Conservation (phyloP, 2,329 filamentous ascomycete species). For the Alternaria brassicae region DNA sequence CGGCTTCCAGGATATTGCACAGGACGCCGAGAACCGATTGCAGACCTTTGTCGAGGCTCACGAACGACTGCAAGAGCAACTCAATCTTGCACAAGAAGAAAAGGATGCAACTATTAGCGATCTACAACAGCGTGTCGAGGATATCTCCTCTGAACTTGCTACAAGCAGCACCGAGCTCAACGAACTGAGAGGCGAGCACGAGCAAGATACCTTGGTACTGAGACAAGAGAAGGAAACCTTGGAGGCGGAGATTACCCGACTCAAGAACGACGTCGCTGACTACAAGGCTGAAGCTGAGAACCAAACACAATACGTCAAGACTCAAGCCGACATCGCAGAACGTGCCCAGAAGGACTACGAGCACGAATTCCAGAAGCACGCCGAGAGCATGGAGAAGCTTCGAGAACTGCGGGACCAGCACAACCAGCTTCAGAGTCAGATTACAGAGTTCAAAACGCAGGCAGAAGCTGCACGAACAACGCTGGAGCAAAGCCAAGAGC, state of each 20-base stretch:
- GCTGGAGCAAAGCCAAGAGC: constrained; percentile 80
- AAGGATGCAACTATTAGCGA: constrained; percentile 83
- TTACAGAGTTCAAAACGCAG: constrained; percentile 77
- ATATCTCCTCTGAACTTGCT: constrained; percentile 81
- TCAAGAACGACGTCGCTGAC: constrained; percentile 84
- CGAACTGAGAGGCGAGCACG: constrained; percentile 78
- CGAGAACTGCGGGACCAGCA: constrained; percentile 80
- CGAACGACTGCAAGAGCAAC: constrained; percentile 75
- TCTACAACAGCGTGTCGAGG: constrained; percentile 81
- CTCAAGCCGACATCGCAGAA: constrained; percentile 91
- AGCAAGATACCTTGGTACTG: constrained; percentile 71
- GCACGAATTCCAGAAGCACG: constrained; percentile 91
- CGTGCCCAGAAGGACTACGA: constrained; percentile 96
- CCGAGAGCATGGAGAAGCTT: constrained; percentile 86
- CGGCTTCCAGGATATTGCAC: constrained; percentile 87
- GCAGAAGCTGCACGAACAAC: constrained; percentile 84
- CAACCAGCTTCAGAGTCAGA: constrained; percentile 81
- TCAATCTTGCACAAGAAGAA: constrained; percentile 74
- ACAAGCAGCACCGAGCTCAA: constrained; percentile 84
- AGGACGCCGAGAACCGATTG: constrained; percentile 85
- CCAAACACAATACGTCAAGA: constrained; percentile 89
- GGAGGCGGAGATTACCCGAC: constrained; percentile 77
- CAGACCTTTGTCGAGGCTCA: constrained; percentile 79
- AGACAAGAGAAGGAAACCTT: constrained; percentile 84
- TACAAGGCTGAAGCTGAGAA: constrained; percentile 80